Evolutionary conservation across 106 monocot genomes (phyloP), one percentile per base, ranked within the genome.

Genomic region (Dioscorea alata): DNA sequence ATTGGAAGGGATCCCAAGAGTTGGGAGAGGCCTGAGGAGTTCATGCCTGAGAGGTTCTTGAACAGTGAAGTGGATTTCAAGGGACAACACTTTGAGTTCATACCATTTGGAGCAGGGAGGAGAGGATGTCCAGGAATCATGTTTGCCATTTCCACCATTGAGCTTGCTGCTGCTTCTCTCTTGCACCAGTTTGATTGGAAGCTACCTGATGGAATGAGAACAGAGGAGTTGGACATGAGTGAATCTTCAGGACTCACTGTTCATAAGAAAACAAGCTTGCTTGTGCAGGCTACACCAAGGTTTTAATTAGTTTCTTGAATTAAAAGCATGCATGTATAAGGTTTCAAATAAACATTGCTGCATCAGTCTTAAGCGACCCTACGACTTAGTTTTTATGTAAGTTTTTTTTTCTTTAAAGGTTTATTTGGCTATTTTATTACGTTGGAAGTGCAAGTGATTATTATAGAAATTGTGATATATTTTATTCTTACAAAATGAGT

Each of bases 61-160:
- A 10, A 20, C 34, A 23, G 17, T 24, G 32, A 2, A 14, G 18
- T 42, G 15, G 71, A 59, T 21, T 59, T 24, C 21, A 48, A 7
- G 22, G 42, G 23, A 1, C 31, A 31, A 18, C 14, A 69, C 25
- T 69, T 71, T 21, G 6, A 48, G 15, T 24, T 48, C 16, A 48
- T 71, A 21, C 71, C 71, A 16, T 71, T 71, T 21, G 60, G 71
- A 14, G 33, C 71, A 42, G 71, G 59, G 17, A 8, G 71, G 34
- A 59, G 71, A 48, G 19, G 34, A 19, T 71, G 71, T 21, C 71
- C 71, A 8, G 71, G 71, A 24, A 60, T 48, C 4, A 16, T 16
- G 3, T 57, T 69, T 17, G 68, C 14, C 22, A 18, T 69, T 18
- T 16, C 68, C 31, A 50, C 58, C 18, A 22, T 59, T 32, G 59